These are phyloP conservation scores for Brasenia schreberi DNA, from an alignment of 164 flowering plant species.

Conservation along the genomic window DNA sequence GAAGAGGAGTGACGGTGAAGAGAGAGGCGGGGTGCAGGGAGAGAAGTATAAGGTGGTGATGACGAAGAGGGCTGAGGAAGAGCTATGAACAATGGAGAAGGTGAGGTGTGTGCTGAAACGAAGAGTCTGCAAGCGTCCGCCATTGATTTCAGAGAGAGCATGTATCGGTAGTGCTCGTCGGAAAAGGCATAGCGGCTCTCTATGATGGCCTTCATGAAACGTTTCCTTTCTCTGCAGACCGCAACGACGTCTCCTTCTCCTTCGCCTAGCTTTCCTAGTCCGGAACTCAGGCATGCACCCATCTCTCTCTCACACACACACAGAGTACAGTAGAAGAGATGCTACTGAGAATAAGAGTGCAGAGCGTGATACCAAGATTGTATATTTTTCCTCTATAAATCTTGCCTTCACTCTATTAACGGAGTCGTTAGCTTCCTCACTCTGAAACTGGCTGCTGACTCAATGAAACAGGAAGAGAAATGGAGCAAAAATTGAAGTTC, in stretches of 20 bases:
- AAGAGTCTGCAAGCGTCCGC: constrained; percentile 37
- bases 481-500: background rate
- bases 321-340: too few species aligned
- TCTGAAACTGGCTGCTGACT: background rate
- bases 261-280: constrained; percentile 9
- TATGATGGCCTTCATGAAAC: constrained; percentile 28
- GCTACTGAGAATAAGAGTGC: too few species aligned
- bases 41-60: constrained; percentile 1
- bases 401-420: too few species aligned
- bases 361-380: too few species aligned
- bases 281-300: constrained; percentile 8
- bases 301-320: too few species aligned
- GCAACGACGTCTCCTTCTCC: constrained; percentile 25
- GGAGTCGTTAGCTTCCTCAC: too few species aligned
- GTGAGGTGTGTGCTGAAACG: constrained; percentile 32
- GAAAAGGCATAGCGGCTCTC: constrained; percentile 32
- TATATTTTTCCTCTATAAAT: too few species aligned
- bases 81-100: constrained; percentile 24
- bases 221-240: constrained; percentile 31
- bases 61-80: constrained; percentile 14
- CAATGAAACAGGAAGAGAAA: background rate
- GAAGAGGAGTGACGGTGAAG: constrained; percentile 19
- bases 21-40: constrained; percentile 30
- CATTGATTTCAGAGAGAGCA: constrained; percentile 29
- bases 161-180: constrained; percentile 34